A percentile compares a stretch with the other conserved stretches of the same genome.
Evolutionary conservation across 495 filamentous ascomycete genomes (phyloP).

Genomic region (Pyrenopolyporus hunteri): DNA sequence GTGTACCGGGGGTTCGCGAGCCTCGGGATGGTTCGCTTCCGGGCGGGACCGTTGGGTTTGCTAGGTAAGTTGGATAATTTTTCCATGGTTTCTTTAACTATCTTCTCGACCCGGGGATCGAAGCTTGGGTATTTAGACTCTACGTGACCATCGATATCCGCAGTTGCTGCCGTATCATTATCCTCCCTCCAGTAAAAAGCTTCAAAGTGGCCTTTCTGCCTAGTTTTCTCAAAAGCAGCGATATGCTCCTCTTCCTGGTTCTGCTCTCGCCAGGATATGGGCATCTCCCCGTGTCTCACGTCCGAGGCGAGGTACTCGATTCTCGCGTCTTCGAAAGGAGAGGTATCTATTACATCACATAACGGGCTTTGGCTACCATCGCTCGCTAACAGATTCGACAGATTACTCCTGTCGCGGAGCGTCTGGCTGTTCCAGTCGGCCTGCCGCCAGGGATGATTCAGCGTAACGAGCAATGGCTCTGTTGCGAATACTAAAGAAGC

Average conservation of each 20-base stretch:
- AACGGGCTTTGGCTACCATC: no score
- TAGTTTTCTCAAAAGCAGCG: neutral
- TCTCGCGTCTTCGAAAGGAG: no score
- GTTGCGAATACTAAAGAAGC: slow-evolving; percentile 42
- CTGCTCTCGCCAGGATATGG: slow-evolving; percentile 6
- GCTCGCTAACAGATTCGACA: neutral
- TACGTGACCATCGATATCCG: no score
- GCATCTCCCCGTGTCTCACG: slow-evolving; percentile 15
- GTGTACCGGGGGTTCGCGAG: neutral
- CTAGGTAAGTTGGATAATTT: neutral
- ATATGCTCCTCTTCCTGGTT: neutral
- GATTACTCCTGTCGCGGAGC: neutral
- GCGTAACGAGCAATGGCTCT: slow-evolving; percentile 39
- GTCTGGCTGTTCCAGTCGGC: neutral
- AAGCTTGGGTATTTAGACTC: no score
- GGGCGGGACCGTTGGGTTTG: neutral
- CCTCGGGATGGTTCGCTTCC: neutral
- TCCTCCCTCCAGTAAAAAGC: neutral
- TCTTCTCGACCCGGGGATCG: no score
- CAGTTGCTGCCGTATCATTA: neutral
- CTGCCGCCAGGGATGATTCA: slow-evolving; percentile 35
- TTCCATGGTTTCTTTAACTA: no score
- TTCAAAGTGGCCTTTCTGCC: neutral
- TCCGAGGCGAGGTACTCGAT: slow-evolving; percentile 4
- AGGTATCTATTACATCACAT: no score